These are phyloP conservation scores for Colletotrichum filicis DNA, from an alignment of 2,329 filamentous ascomycete genomes.

Conservation along the genomic window DNA sequence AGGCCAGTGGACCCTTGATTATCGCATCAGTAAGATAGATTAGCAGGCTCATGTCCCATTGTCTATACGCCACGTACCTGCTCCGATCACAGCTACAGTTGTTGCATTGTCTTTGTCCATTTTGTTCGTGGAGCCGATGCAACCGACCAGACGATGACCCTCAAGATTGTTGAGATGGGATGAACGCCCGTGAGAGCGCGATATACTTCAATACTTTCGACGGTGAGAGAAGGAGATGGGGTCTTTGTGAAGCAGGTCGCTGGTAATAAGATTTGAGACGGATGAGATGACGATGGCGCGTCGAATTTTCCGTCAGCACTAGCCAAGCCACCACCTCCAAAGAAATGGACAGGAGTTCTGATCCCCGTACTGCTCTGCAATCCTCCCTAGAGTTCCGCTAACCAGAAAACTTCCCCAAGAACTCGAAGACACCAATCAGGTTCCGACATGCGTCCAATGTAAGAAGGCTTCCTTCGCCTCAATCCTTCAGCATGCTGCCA, in stretches of 20 bases:
- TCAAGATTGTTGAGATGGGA: neutral
- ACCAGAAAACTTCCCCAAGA: neutral
- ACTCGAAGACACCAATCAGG: neutral
- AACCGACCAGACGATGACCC: neutral
- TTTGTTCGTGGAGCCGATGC: neutral
- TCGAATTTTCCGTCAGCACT: neutral
- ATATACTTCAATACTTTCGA: too few species aligned
- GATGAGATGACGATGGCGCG: neutral
- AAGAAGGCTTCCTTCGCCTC: neutral
- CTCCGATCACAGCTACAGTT: conserved; percentile 39
- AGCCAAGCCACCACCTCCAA: neutral
- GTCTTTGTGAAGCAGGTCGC: neutral
- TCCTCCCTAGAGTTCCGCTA: neutral
- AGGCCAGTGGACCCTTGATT: conserved; percentile 42
- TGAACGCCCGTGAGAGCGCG: neutral
- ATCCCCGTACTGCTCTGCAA: neutral
- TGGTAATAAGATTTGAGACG: neutral
- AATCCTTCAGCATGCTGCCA: neutral
- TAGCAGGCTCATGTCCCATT: too few species aligned
- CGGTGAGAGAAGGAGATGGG: too few species aligned
- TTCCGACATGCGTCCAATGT: neutral
- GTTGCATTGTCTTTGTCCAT: neutral
- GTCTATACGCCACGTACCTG: conserved; percentile 31
- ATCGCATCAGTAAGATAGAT: neutral
- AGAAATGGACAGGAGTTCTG: neutral